Base-by-base conservation (phyloP, 768 basidiomycete genomes). In the Chlorophyllum brunneum region DNA sequence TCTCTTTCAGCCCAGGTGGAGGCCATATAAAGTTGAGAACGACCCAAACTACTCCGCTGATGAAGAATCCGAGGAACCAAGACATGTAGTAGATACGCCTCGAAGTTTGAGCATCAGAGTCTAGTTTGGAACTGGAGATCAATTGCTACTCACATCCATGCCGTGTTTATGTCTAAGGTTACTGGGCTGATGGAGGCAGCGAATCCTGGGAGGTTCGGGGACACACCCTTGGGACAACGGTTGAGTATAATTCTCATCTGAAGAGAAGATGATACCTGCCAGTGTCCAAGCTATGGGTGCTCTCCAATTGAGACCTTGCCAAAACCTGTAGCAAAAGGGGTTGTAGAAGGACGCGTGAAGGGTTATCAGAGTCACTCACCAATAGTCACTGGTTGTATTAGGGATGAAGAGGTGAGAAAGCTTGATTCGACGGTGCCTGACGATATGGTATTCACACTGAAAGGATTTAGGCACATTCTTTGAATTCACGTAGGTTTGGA, bases 181-280 rank as follows among this genome's bases (percentile, higher is more conserved):
- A 6, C 16, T 9, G 48, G 54, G 5, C 59, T 61, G 24, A 65
- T 52, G 0, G 64, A 63, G 18, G 56, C 56, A 6, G 51, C 55
- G 45, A 68, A 67, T 3, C 66, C 66, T 0, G 67, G 67, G 50
- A 66, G 53, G 34, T 59, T 65, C 3, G 63, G 65, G 59, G 61
- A 68, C 2, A 67, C 62, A 18, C 65, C 65, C 66, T 68, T 5
- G 30, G 24, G 10, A 36, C 5, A 2, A 20, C 1, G 31, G 20
- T 33, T 43, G 16, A 34, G 29, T 44, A 8, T 18, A 37, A 15
- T 9, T 24, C 10, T 26, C 16, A 37, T 6, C 16, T 8, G 13
- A 15, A 16, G 3, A 18, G 15, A 23, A 26, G 23, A 6, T 1
- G 10, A 27, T 4, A 55, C 60, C 10, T 49, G 65, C 67, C 48